Evolutionary conservation across 495 filamentous ascomycete genomes (phyloP).

Genomic region (Hypoxylon fuscum): DNA sequence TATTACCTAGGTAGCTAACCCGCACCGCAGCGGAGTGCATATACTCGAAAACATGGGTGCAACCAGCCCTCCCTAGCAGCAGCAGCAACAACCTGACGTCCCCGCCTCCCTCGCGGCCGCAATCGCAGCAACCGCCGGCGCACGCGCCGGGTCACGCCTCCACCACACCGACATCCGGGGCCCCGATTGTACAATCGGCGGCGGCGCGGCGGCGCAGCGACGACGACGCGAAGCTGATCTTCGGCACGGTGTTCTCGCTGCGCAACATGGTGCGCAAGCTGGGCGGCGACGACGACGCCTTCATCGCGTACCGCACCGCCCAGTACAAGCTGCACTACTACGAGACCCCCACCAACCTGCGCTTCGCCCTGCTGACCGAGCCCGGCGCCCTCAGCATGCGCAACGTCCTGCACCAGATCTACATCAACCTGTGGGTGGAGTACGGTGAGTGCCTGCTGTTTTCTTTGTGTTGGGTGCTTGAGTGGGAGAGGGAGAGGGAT

Average conservation of each 20-base stretch:
- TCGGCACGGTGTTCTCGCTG: slow-evolving; percentile 94
- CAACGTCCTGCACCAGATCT: slow-evolving; percentile 95
- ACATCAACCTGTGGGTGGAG: slow-evolving; percentile 96
- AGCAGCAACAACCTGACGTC: slow-evolving; percentile 18
- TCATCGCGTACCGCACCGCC: slow-evolving; percentile 86
- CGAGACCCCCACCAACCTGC: slow-evolving; percentile 93
- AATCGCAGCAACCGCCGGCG: slow-evolving; percentile 29
- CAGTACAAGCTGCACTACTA: slow-evolving; percentile 99
- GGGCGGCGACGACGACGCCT: slow-evolving; percentile 89
- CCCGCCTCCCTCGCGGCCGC: slow-evolving; percentile 20
- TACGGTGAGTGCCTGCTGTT: slow-evolving; percentile 68
- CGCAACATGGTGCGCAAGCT: slow-evolving; percentile 97
- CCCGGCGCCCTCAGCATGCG: slow-evolving; percentile 88
- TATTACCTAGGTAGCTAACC: too few species aligned
- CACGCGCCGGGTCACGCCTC: too few species aligned
- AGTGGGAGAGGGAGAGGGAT: neutral
- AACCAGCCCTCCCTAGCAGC: slow-evolving; percentile 3
- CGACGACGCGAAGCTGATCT: slow-evolving; percentile 96
- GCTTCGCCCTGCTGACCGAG: slow-evolving; percentile 97
- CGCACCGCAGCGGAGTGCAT: slow-evolving; percentile 82
- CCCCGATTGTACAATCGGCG: slow-evolving; percentile 3
- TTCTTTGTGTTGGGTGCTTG: neutral
- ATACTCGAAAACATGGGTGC: slow-evolving; percentile 84
- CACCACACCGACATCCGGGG: slow-evolving; percentile 15
- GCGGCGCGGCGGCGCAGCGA: slow-evolving; percentile 53